Evolutionary conservation across 2,329 filamentous ascomycete genomes (phyloP), one percentile per base, ranked within the genome.

Genomic region (Aspergillus sp.): DNA sequence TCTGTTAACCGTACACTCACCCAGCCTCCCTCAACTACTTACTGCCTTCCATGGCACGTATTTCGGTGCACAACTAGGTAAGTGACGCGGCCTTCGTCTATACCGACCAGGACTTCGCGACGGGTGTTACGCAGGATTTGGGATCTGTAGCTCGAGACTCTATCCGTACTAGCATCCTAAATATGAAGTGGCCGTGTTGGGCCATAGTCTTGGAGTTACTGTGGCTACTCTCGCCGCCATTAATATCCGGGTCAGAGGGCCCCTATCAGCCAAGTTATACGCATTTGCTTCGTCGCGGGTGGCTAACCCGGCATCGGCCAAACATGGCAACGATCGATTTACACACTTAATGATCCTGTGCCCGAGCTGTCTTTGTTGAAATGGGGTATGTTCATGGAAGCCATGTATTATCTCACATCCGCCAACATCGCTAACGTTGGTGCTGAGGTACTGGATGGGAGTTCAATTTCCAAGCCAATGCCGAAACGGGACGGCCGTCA

Each of bases 121-220:
- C 0, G 62, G 57, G 38, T 78, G 75, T 49, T 26, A 48, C 3
- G 70, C 66, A 0, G 64, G 70, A 29, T 46, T 57, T 5, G 75
- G 75, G 4, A 78, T 77, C 64, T 75, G 69, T 51, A 2, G 60
- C 61, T 10, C 65, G 70, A 34, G 50, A 57, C 1, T 52, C n/a
- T n/a, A n/a, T n/a, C 59, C 1, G 64, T 77, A 1, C 46, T 71
- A 4, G 44, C 38, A 61, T 35, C 48, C 73, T 0, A 51, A 50
- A 29, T 76, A 69, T 55, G 58, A 64, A 26, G 48, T 77, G 46
- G 59, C 74, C 0, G 56, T 70, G 0, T 71, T 81, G 0, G 85
- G 84, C 33, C 83, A 87, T 69, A 84, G 80, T 7, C 77, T 88
- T 3, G 84, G 84, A 42, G 84, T 72, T 28, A 82, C 82, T 5